Base-by-base conservation (phyloP, 371 early-diverging fungal species). In the Chytridium lagenaria region DNA sequence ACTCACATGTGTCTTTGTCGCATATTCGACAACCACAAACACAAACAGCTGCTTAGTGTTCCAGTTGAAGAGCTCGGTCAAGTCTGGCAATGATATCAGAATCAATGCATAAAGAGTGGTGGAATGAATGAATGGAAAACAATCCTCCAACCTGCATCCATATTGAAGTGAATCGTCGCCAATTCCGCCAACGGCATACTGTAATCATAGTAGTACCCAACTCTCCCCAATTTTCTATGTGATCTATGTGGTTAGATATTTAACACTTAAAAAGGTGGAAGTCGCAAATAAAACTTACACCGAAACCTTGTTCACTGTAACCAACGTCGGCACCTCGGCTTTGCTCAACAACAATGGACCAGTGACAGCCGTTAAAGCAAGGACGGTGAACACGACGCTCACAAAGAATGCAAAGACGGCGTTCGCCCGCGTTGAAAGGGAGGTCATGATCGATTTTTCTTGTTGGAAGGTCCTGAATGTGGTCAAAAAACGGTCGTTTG, bases 11-110 rank as follows among this genome's bases (percentile, higher is more conserved):
- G 73, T 57, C 28, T 80, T 88, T 2, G 92, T 90, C 68, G 84
- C 81, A 75, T 93, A 98, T 73, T 96, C 95, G 19, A 90, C 94
- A 1, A 95, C 91, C 5, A 93, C 87, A 63, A 90, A 92, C 23
- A 94, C 91, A 80, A 95, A 96, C 55, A 98, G 81, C 77, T 95
- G 95, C 84, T 98, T 98, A 34, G 97, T 96, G 80, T 98, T 97
- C 97, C 97, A 98, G 78, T 95, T 90, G 78, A 97, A 97, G 59
- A 95, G 78, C 5, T 90, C 86, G 15, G 91, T 84, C 23, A 97
- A 88, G 84, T 98, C 94, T 94, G 70, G 2, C n/a, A n/a, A n/a
- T n/a, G n/a, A n/a, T n/a, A n/a, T n/a, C n/a, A n/a, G n/a, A n/a
- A n/a, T n/a, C n/a, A n/a, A n/a, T n/a, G n/a, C n/a, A n/a, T n/a